Evolutionary conservation across 2,329 filamentous ascomycete genomes (phyloP), one percentile per base, ranked within the genome.

Genomic region (Aphanoascus verrucosus): DNA sequence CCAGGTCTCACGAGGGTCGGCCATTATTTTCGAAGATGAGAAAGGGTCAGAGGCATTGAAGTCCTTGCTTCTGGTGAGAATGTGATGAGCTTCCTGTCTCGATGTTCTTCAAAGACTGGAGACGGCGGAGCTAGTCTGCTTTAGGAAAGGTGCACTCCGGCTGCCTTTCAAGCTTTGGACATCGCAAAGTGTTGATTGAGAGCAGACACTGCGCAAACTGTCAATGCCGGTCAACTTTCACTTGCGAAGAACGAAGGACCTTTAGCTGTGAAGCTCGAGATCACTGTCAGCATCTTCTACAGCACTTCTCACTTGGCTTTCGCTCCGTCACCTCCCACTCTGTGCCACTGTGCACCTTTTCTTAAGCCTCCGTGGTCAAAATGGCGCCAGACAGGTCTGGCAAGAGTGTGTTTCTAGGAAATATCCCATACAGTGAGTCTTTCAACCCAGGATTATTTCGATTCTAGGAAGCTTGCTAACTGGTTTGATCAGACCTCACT

Each of bases 341-440:
- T 23, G 15, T 23, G 31, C 35, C 3, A 42, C 19, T 42, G 14
- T 42, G 8, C 14, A 42, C 2, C 40, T 6, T 42, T n/a, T 5
- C 14, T 42, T 23, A 44, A n/a, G 31, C 15, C 35, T 49, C 23
- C 37, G 56, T 56, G 45, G 23, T 55, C 61, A 64, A 52, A 41
- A 74, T 74, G 72, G 69, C 71, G 55, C 69, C 72, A 53, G 70
- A 72, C 59, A 63, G 70, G 57, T 63, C 64, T 53, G 69, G 70
- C 55, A 72, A 73, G 62, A 73, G 69, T 55, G 71, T 75, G 31
- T 75, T 74, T 55, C 61, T 74, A 56, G 72, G 73, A 55, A 74
- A 78, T 62, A 67, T 88, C 80, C 85, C 87, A 77, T 67, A 80
- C 78, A 62, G 87, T 71, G 84, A 83, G 66, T 84, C 82, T 11